Conservation (phyloP, 495 filamentous ascomycete genomes). For the Bombardia bombarda region DNA sequence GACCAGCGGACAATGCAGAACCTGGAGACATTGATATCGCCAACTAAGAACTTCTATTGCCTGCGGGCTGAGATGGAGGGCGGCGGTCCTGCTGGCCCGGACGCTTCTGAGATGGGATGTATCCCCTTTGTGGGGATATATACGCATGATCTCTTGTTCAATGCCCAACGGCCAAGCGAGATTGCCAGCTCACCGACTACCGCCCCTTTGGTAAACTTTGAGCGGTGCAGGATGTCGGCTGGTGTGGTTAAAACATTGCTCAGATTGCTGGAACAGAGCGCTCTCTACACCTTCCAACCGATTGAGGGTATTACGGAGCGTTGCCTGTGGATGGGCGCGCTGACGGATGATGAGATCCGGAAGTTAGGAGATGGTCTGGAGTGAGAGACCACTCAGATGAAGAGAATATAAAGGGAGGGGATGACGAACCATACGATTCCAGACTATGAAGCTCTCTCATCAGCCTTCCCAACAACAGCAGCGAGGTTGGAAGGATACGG, state of each 20-base stretch:
- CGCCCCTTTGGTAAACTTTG: slow-evolving; percentile 87
- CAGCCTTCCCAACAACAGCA: background rate
- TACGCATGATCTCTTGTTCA: slow-evolving; percentile 94
- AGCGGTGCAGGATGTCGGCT: slow-evolving; percentile 82
- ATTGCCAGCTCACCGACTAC: slow-evolving; percentile 55
- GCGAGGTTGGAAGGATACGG: background rate
- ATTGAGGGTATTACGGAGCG: slow-evolving; percentile 81
- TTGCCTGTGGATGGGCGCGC: slow-evolving; percentile 89
- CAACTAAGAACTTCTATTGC: slow-evolving; percentile 83
- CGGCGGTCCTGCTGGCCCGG: slow-evolving; percentile 19
- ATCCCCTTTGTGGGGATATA: slow-evolving; percentile 96
- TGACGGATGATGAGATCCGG: slow-evolving; percentile 76
- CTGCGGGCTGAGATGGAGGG: slow-evolving; percentile 88
- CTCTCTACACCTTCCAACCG: slow-evolving; percentile 75
- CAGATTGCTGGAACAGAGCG: slow-evolving; percentile 84
- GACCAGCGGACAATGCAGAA: slow-evolving; percentile 69
- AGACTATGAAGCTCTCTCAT: slow-evolving; percentile 1
- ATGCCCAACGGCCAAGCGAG: slow-evolving; percentile 75
- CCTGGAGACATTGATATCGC: slow-evolving; percentile 78
- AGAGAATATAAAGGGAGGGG: background rate
- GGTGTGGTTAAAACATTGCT: slow-evolving; percentile 90
- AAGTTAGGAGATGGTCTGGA: slow-evolving; percentile 33
- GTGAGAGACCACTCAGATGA: slow-evolving; percentile 11
- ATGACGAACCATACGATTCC: slow-evolving; percentile 5
- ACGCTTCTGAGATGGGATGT: slow-evolving; percentile 65